A percentile compares a stretch with the other conserved stretches of the same genome.
These are phyloP conservation scores for Hyaloscypha bicolor DNA, from an alignment of 495 filamentous ascomycete genomes.

Conservation along the genomic window DNA sequence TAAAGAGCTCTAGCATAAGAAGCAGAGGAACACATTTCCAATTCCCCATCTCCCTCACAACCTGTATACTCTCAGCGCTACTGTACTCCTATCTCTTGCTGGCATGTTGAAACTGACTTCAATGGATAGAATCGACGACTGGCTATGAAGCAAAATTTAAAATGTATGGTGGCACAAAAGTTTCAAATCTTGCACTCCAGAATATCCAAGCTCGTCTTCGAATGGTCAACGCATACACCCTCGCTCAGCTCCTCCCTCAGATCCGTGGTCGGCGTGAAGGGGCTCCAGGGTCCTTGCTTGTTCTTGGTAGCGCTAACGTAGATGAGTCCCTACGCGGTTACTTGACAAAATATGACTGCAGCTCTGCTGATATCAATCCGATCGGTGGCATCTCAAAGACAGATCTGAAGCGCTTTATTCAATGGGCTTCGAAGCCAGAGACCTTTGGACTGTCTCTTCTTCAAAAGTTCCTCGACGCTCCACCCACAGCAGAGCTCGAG, in stretches of 20 bases:
- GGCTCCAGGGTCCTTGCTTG: slow-evolving; percentile 54
- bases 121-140: too few relatives aligned
- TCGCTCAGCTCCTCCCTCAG: background rate
- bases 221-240: background rate
- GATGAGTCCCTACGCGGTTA: slow-evolving; percentile 66
- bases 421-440: slow-evolving; percentile 51
- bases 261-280: background rate
- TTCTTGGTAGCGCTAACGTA: slow-evolving; percentile 65
- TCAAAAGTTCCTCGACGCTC: background rate
- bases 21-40: too few relatives aligned
- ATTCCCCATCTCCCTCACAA: too few relatives aligned
- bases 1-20: too few relatives aligned
- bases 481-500: background rate
- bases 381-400: slow-evolving; percentile 72
- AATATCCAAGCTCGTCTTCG: background rate
- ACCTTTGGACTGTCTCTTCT: slow-evolving; percentile 56
- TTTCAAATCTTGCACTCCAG: too few relatives aligned
- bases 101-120: too few relatives aligned
- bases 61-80: too few relatives aligned
- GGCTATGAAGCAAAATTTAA: slow-evolving; percentile 22
- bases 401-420: slow-evolving; percentile 79
- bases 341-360: slow-evolving; percentile 48
- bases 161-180: background rate
- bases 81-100: too few relatives aligned
- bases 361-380: slow-evolving; percentile 57